Evolutionary conservation across 177 flowering plant genomes (phyloP).

Genomic region (Vitis hybrid): DNA sequence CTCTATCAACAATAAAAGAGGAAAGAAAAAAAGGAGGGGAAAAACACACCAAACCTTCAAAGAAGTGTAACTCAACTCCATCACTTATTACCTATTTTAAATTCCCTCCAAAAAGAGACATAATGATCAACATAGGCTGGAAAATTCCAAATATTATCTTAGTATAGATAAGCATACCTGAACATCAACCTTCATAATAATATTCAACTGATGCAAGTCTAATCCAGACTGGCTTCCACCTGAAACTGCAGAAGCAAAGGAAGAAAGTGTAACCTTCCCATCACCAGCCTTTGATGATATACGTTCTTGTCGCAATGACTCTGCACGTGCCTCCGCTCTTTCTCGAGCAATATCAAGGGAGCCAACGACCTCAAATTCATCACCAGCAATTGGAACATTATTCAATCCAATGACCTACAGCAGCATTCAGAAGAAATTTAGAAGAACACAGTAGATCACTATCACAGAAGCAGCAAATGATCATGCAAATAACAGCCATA

Average conservation of each 20-base stretch:
- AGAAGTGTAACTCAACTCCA: no score
- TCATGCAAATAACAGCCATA: not conserved
- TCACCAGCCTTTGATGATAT: constrained; percentile 89
- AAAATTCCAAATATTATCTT: not conserved
- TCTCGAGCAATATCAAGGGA: constrained; percentile 88
- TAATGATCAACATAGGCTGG: no score
- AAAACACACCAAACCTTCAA: no score
- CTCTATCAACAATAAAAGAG: no score
- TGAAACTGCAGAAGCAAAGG: constrained; percentile 90
- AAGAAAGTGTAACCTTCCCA: constrained; percentile 88
- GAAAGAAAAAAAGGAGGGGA: no score
- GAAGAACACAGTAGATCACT: not conserved
- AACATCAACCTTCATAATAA: constrained; percentile 91
- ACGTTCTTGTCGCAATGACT: constrained; percentile 55
- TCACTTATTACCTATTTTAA: no score
- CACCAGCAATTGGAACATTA: constrained; percentile 93
- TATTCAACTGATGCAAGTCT: constrained; percentile 92
- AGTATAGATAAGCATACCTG: constrained; percentile 59
- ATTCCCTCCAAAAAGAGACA: no score
- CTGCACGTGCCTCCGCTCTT: constrained; percentile 75
- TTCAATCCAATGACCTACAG: constrained; percentile 81
- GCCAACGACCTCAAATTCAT: constrained; percentile 87
- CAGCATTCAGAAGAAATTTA: not conserved
- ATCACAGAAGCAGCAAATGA: not conserved
- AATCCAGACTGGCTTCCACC: constrained; percentile 73